phyloP scores from a whole-genome alignment of 148 eudicot genomes.

The Mesembryanthemum crystallinum region DNA sequence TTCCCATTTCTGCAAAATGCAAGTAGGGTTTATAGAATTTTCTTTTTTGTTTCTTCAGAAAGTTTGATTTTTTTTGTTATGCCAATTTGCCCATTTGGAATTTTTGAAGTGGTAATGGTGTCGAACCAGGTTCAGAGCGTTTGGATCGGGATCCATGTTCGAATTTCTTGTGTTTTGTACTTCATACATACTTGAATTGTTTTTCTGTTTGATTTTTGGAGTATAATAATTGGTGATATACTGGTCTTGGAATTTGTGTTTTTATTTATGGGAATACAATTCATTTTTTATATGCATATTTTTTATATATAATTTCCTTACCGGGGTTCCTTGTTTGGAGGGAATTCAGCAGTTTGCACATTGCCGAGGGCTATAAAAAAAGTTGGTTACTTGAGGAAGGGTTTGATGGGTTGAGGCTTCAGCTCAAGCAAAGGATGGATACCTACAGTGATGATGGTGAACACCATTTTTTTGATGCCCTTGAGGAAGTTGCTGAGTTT shows the following conservation, averaged over 20 bases:
- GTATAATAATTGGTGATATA: constrained; percentile 34
- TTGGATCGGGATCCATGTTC: constrained; percentile 79
- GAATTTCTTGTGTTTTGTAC: constrained; percentile 53
- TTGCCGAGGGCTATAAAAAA: constrained; percentile 39
- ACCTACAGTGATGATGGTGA: constrained; percentile 54
- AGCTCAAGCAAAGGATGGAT: constrained; percentile 50
- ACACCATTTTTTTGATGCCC: constrained; percentile 68
- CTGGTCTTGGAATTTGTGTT: constrained; percentile 62
- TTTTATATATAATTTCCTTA: constrained; percentile 24
- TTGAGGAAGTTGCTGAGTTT: constrained; percentile 46
- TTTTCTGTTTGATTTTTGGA: constrained; percentile 27
- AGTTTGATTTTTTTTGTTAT: constrained; percentile 12
- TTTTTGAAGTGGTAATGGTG: constrained; percentile 21
- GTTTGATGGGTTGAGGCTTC: constrained; percentile 66
- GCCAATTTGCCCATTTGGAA: constrained; percentile 8
- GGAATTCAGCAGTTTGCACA: constrained; percentile 55
- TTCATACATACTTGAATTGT: constrained; percentile 21
- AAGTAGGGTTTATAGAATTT: constrained; percentile 14
- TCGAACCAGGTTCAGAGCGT: constrained; percentile 52
- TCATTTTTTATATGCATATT: constrained; percentile 17
- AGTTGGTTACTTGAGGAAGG: constrained; percentile 47
- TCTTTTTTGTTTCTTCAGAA: background rate
- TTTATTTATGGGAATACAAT: constrained; percentile 1
- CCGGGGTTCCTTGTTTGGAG: constrained; percentile 34
- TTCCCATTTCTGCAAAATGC: constrained; percentile 17